Percentiles rank a stretch among this genome's conserved stretches.
These are phyloP conservation scores for Seiridium unicorne DNA, from an alignment of 2,329 filamentous ascomycete genomes.

Conservation along the genomic window DNA sequence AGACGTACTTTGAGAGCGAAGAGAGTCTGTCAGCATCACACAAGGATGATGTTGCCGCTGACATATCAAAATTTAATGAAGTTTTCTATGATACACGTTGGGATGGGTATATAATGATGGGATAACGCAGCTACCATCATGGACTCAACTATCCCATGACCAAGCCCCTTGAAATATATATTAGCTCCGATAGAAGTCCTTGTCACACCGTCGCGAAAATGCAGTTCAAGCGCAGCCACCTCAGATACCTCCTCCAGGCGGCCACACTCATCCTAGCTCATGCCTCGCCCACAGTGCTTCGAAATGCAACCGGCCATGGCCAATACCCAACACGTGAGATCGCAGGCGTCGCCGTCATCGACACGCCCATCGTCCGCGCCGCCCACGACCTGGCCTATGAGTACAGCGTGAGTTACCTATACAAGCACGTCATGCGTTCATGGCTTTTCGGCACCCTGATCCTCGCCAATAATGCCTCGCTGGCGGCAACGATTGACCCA, in stretches of 20 bases:
- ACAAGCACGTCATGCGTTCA: constrained; percentile 13
- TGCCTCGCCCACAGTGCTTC: too few relatives aligned
- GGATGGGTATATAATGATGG: too few relatives aligned
- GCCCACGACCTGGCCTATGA: constrained; percentile 7
- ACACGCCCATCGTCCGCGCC: constrained; percentile 7
- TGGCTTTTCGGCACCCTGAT: constrained; percentile 14
- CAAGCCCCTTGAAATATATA: too few relatives aligned
- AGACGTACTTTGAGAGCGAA: too few relatives aligned
- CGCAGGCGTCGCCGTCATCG: neutral
- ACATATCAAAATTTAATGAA: too few relatives aligned
- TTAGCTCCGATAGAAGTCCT: too few relatives aligned
- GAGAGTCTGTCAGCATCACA: too few relatives aligned
- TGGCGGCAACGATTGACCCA: constrained; percentile 26
- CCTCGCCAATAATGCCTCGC: constrained; percentile 13
- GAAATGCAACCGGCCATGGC: neutral
- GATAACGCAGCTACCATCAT: too few relatives aligned
- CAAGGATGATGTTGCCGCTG: too few relatives aligned
- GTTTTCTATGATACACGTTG: too few relatives aligned
- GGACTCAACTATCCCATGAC: too few relatives aligned
- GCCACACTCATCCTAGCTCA: neutral
- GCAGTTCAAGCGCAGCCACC: neutral
- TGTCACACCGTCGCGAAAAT: neutral
- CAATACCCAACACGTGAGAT: neutral
- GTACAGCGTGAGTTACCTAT: constrained; percentile 1
- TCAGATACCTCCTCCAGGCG: neutral